phyloP scores from a whole-genome alignment of 805 yeast species.

The Starmerella powellii region DNA sequence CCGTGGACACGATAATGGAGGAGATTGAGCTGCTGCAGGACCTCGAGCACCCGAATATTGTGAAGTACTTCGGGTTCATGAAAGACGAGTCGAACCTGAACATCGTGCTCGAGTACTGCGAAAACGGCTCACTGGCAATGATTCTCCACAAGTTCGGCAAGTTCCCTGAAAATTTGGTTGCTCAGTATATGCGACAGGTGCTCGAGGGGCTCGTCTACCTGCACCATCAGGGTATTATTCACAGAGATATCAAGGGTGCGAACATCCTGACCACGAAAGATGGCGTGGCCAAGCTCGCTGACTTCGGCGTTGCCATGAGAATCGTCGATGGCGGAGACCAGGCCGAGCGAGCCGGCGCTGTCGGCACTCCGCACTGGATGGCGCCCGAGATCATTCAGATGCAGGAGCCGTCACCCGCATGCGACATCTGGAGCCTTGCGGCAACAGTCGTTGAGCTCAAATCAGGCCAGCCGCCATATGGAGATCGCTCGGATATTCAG shows the following conservation, averaged over 20 bases:
- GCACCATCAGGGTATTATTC: slow-evolving; percentile 64
- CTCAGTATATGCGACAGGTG: slow-evolving; percentile 41
- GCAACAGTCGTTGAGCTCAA: slow-evolving; percentile 84
- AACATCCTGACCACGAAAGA: slow-evolving; percentile 50
- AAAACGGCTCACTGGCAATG: slow-evolving; percentile 53
- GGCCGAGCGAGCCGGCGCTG: slow-evolving; percentile 28
- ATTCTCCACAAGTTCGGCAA: slow-evolving; percentile 41
- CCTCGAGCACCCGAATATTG: slow-evolving; percentile 54
- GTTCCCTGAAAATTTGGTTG: slow-evolving; percentile 43
- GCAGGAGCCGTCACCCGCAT: slow-evolving; percentile 63
- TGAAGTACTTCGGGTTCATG: slow-evolving; percentile 56
- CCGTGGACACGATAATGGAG: slow-evolving; percentile 40
- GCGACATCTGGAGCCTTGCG: slow-evolving; percentile 79
- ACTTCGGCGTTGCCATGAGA: slow-evolving; percentile 60
- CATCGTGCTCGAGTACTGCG: slow-evolving; percentile 50
- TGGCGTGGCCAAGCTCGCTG: slow-evolving; percentile 60
- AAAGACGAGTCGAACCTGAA: slow-evolving; percentile 41
- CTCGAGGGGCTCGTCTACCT: slow-evolving; percentile 50
- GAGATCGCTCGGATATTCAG: slow-evolving; percentile 60
- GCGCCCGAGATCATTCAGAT: slow-evolving; percentile 88
- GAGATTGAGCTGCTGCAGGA: slow-evolving; percentile 57
- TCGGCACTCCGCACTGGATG: slow-evolving; percentile 98
- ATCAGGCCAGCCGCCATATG: slow-evolving; percentile 81
- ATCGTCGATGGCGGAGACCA: slow-evolving; percentile 18
- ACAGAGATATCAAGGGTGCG: slow-evolving; percentile 68